A percentile compares a stretch with the other conserved stretches of the same genome.
Conservation (phyloP, 164 flowering plant species). For the Stephania yunnanensis region DNA sequence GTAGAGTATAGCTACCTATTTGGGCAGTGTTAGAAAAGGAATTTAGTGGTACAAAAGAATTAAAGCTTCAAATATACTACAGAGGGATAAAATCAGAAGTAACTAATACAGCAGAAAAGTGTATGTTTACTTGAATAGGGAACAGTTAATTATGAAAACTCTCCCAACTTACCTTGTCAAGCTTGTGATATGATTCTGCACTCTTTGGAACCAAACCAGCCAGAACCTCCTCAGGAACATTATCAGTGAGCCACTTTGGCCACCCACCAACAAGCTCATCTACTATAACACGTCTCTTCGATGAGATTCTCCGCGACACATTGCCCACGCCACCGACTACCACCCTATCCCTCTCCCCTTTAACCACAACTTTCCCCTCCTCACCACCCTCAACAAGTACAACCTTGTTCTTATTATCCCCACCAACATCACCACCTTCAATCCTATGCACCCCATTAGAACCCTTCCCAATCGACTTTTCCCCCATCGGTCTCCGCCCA, state of each 20-base stretch:
- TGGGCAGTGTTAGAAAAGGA: background rate
- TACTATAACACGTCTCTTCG: constrained; percentile 9
- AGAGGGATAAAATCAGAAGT: background rate
- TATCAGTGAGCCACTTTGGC: constrained; percentile 67
- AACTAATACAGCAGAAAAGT: background rate
- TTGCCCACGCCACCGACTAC: constrained; percentile 14
- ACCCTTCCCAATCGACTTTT: constrained; percentile 15
- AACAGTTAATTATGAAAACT: background rate
- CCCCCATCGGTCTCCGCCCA: constrained; percentile 29
- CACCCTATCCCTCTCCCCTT: constrained; percentile 15
- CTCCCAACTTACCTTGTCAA: constrained; percentile 47
- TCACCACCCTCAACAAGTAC: background rate
- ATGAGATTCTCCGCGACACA: constrained; percentile 10
- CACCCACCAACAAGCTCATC: constrained; percentile 49
- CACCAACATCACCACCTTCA: background rate
- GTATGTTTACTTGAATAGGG: background rate
- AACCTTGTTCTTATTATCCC: background rate
- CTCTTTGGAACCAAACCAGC: constrained; percentile 54
- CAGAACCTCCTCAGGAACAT: constrained; percentile 46
- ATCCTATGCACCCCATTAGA: background rate
- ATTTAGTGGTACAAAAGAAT: background rate
- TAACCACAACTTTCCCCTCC: constrained; percentile 6
- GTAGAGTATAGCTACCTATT: background rate
- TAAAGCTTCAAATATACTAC: background rate
- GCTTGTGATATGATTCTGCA: constrained; percentile 55